Evolutionary conservation across 345 rosid species (phyloP), one percentile per base, ranked within the genome.

Genomic region (Melaleuca quinquenervia): DNA sequence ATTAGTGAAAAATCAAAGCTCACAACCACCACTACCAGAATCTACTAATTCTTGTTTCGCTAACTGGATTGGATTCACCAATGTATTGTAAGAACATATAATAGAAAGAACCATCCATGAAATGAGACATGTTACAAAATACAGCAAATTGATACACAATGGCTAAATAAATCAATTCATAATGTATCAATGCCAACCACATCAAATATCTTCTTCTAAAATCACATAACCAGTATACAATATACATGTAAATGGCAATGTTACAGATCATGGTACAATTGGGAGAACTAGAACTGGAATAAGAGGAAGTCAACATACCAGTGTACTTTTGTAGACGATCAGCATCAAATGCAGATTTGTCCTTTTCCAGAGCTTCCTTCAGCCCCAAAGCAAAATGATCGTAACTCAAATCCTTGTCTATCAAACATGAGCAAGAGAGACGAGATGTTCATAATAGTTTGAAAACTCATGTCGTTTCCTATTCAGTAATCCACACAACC

Each of bases 261-360:
- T 29, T n/a, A 41, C 1, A 21, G 10, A 70, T 48, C 54, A 85
- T 50, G 41, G 18, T 82, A 45, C 26, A 29, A 15, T 49, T 45
- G 26, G 55, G 75, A 74, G 84, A 5, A 78, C n/a, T 50, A 32
- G 29, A 82, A 26, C 8, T 15, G 18, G 41, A 48, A 74, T 32
- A 58, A 32, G 56, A 45, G 56, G 55, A 82, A 51, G 20, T 24
- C n/a, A n/a, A 27, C 8, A 16, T 89, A 94, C 96, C 96, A 51
- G 96, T 94, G 92, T 84, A 92, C 85, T 90, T 90, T 75, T 93
- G 95, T 89, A 94, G 92, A 55, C 91, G 92, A 87, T 93, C 94
- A 44, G 96, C 96, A 86, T 95, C 94, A 88, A 95, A 94, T 14
- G 86, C 93, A 86, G 96, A 93, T 83, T 91, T 89, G 88, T 95